Evolutionary conservation across 192 early-diverging fungal genomes (phyloP).

Genomic region (Coemansia sp.): DNA sequence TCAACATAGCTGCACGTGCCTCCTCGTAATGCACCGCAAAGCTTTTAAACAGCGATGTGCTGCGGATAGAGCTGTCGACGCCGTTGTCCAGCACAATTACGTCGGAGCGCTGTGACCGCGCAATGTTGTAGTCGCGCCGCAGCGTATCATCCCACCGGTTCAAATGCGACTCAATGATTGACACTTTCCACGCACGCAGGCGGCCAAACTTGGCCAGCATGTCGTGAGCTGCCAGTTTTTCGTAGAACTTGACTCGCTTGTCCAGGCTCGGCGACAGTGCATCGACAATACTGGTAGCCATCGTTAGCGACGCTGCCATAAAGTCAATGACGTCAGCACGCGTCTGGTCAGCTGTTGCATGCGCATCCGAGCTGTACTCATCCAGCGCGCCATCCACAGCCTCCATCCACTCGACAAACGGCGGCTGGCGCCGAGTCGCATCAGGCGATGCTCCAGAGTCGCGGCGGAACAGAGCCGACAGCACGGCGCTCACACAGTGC

Average conservation of each 20-base stretch:
- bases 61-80: slow-evolving; percentile 32
- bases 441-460: slow-evolving; percentile 11
- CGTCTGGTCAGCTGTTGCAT: background rate
- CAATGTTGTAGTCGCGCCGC: slow-evolving; percentile 50
- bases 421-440: slow-evolving; percentile 16
- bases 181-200: slow-evolving; percentile 25
- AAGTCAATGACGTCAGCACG: slow-evolving; percentile 27
- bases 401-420: slow-evolving; percentile 53
- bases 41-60: slow-evolving; percentile 17
- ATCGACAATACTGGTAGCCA: slow-evolving; percentile 25
- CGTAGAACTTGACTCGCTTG: slow-evolving; percentile 37
- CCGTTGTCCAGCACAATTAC: slow-evolving; percentile 30
- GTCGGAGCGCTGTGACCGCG: slow-evolving; percentile 25
- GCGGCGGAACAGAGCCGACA: slow-evolving; percentile 32
- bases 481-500: slow-evolving; percentile 16
- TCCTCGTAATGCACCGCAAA: slow-evolving; percentile 45
- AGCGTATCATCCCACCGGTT: slow-evolving; percentile 40
- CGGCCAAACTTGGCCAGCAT: slow-evolving; percentile 30
- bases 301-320: slow-evolving; percentile 26
- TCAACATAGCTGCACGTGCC: slow-evolving; percentile 7
- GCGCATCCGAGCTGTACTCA: slow-evolving; percentile 18
- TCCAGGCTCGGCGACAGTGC: slow-evolving; percentile 24
- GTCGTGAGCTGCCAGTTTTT: slow-evolving; percentile 30
- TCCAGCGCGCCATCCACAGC: slow-evolving; percentile 28
- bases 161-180: slow-evolving; percentile 31